Base-by-base conservation (phyloP, 2,329 filamentous ascomycete species). In the Domatiomyces globalis region DNA sequence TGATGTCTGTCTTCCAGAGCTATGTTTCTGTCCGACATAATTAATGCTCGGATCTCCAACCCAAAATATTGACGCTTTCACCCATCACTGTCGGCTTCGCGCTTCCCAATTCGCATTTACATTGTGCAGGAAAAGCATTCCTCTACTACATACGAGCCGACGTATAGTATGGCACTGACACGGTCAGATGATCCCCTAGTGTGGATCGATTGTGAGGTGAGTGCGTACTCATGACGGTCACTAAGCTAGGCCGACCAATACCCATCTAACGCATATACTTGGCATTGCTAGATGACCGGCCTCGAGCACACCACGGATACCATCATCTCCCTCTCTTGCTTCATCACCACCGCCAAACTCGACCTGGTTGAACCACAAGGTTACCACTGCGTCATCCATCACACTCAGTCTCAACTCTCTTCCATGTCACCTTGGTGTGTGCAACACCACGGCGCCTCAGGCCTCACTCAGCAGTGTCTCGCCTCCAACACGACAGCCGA, bases 381-480 rank as follows among this genome's bases (percentile, higher is more conserved):
- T 59, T 95, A 85, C 74, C 86, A 94, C 63, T 78, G 78, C 25
- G 74, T 90, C 45, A 77, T 98, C 52, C 83, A 90, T 65, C 85
- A 86, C 61, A 73, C 80, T 0, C 73, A 81, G 61, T 73, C 79
- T 50, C 77, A 79, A 43, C 79, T 96, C 61, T 81, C 83, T 62
- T 67, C 73, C 62, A 96, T 98, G 83, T 86, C 85, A 60, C 81
- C 83, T 49, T 98, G 92, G 92, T 96, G 92, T 69, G 85, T 78
- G 48, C 72, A 73, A 7, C 89, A 86, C 47, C 92, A 96, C 67
- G 80, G 76, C 60, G 71, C 78, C 49, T 88, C 82, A n/a, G 92
- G 92, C 8, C 78, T 98, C 50, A 92, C 86, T 0, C 75, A 78
- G 47, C 80, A 82, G 15, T 87, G 88, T 49, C 71, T 90, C 46